Conservation (phyloP, 1,284 basidiomycete species). For the Sanghuangporus sanghuang region DNA sequence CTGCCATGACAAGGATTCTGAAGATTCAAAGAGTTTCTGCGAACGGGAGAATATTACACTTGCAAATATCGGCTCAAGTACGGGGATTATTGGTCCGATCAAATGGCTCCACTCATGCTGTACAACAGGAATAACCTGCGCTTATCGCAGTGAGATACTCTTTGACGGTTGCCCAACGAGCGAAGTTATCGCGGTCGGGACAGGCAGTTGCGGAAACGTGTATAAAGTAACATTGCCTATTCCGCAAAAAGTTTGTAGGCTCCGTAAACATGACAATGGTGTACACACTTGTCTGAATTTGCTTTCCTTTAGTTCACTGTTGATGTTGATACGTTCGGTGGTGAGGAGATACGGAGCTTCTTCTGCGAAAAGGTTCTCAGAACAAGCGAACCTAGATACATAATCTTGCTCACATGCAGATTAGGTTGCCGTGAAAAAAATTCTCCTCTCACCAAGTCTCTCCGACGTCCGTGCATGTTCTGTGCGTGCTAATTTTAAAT, state of each 20-base stretch:
- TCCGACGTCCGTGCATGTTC: not conserved
- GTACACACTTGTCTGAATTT: no score
- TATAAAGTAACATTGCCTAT: not conserved
- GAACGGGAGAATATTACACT: not conserved
- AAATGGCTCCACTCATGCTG: no score
- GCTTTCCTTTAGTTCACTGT: not conserved
- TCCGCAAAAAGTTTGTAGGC: no score
- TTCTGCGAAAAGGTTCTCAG: not conserved
- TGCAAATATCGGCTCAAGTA: not conserved
- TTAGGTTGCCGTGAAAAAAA: not conserved
- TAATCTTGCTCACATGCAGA: not conserved
- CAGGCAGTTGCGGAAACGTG: not conserved
- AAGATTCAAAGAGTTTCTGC: not conserved
- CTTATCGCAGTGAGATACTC: not conserved
- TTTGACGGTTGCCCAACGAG: no score
- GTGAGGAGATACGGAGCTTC: not conserved
- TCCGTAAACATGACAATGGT: no score
- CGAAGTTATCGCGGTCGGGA: no score
- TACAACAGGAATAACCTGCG: no score
- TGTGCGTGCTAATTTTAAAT: not conserved
- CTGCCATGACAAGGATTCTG: not conserved
- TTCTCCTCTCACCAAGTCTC: not conserved
- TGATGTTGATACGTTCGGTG: not conserved
- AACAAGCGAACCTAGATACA: no score
- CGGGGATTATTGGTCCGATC: no score